These are phyloP conservation scores for Hyaloscypha variabilis DNA, from an alignment of 495 filamentous ascomycete genomes.

Conservation along the genomic window DNA sequence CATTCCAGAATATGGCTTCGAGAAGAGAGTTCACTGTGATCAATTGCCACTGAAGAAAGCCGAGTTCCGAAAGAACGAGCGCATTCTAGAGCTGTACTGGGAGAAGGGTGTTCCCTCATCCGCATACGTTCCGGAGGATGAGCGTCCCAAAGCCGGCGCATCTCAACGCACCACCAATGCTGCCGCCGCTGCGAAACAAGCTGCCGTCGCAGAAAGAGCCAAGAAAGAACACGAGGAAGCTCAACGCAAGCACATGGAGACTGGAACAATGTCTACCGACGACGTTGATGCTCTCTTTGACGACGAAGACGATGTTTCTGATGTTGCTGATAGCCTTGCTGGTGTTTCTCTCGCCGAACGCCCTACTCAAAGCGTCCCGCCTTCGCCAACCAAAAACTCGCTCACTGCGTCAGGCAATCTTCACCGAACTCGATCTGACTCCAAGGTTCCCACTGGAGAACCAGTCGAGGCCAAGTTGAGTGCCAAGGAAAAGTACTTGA, in stretches of 20 bases:
- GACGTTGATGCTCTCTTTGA: slow-evolving; percentile 93
- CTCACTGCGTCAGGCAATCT: slow-evolving; percentile 67
- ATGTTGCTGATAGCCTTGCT: slow-evolving; percentile 80
- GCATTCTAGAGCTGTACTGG: slow-evolving; percentile 96
- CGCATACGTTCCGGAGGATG: slow-evolving; percentile 95
- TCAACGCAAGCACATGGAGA: slow-evolving; percentile 88
- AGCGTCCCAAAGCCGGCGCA: slow-evolving; percentile 79
- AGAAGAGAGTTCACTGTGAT: slow-evolving; percentile 99
- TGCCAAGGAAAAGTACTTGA: slow-evolving; percentile 96
- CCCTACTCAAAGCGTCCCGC: slow-evolving; percentile 94
- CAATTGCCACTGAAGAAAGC: slow-evolving; percentile 98
- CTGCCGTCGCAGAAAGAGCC: slow-evolving; percentile 76
- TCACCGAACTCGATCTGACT: slow-evolving; percentile 89
- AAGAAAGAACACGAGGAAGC: slow-evolving; percentile 85
- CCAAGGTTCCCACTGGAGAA: slow-evolving; percentile 78
- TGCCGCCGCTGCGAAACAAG: slow-evolving; percentile 73
- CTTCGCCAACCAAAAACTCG: slow-evolving; percentile 82
- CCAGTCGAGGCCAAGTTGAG: slow-evolving; percentile 75
- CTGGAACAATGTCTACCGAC: slow-evolving; percentile 84
- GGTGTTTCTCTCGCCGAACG: slow-evolving; percentile 85
- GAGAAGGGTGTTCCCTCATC: slow-evolving; percentile 98
- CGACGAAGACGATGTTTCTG: slow-evolving; percentile 86
- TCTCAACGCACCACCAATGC: slow-evolving; percentile 71
- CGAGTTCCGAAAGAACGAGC: slow-evolving; percentile 93
- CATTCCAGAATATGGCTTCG: slow-evolving; percentile 97